Conservation (phyloP, 495 filamentous ascomycete species). For the Neurospora sp. region DNA sequence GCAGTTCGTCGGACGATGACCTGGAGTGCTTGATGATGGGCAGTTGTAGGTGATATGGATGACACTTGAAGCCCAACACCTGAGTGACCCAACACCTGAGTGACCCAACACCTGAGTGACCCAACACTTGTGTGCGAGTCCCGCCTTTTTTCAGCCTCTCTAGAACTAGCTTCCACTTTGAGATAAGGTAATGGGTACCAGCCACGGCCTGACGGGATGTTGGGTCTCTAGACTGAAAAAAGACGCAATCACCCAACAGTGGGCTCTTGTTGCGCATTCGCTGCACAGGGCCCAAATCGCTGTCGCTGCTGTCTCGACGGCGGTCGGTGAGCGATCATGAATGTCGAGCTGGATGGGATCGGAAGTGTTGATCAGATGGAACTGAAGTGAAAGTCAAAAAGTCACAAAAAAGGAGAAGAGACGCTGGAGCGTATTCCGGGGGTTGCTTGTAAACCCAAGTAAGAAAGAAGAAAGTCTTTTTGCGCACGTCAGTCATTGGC, state of each 20-base stretch:
- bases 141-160: not conserved
- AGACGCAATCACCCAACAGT: not conserved
- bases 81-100: not conserved
- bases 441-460: not conserved
- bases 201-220: not conserved
- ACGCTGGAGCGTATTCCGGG: too few species aligned
- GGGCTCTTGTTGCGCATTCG: not conserved
- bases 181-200: not conserved
- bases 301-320: not conserved
- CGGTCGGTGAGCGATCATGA: not conserved
- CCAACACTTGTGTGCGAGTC: not conserved
- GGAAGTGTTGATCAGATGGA: not conserved
- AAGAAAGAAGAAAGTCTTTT: slow-evolving; percentile 1
- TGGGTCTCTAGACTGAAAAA: not conserved
- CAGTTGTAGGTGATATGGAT: not conserved
- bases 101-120: not conserved
- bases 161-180: not conserved
- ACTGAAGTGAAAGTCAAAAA: not conserved
- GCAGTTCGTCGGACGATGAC: not conserved
- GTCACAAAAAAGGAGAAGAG: slow-evolving; percentile 1
- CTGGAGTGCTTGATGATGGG: not conserved
- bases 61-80: not conserved
- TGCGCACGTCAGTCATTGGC: slow-evolving; percentile 4
- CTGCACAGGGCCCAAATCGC: not conserved
- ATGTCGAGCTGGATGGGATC: not conserved